A percentile compares a stretch with the other conserved stretches of the same genome.
phyloP scores from a whole-genome alignment of 768 basidiomycete species.

The Filobasidium wieringae region DNA sequence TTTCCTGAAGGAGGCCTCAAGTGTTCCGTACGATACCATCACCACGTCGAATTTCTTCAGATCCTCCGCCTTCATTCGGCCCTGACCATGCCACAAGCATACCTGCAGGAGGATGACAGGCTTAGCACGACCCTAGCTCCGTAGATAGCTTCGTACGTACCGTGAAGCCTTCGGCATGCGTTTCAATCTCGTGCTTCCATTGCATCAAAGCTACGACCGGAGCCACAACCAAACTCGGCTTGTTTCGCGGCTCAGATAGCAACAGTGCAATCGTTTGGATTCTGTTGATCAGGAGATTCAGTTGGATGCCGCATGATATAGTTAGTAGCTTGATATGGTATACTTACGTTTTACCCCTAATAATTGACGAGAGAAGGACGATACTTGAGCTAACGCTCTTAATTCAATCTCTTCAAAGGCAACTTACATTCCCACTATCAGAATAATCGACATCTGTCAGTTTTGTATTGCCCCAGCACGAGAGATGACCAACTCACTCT shows the following conservation, averaged over 20 bases:
- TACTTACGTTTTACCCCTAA: slow-evolving; percentile 36
- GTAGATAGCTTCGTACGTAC: slow-evolving; percentile 10
- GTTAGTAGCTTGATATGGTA: too few relatives aligned
- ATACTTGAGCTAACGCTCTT: not conserved
- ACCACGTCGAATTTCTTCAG: slow-evolving; percentile 77
- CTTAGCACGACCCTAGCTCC: not conserved
- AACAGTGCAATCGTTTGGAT: slow-evolving; percentile 91
- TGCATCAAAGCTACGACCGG: slow-evolving; percentile 53
- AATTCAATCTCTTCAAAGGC: not conserved
- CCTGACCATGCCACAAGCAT: slow-evolving; percentile 80
- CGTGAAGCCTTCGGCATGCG: slow-evolving; percentile 71
- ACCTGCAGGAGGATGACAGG: slow-evolving; percentile 39
- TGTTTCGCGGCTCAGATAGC: slow-evolving; percentile 55
- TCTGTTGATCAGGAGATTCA: slow-evolving; percentile 40
- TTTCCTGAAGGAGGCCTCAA: slow-evolving; percentile 85
- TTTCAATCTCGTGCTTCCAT: slow-evolving; percentile 86
- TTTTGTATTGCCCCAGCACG: not conserved
- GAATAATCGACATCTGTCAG: not conserved
- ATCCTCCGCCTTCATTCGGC: slow-evolving; percentile 57
- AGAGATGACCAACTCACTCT: slow-evolving; percentile 44
- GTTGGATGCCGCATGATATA: not conserved
- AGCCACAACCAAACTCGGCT: slow-evolving; percentile 84
- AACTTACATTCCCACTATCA: slow-evolving; percentile 48
- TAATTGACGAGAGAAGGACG: not conserved
- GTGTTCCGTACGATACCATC: slow-evolving; percentile 58